These are phyloP conservation scores for Nakataea oryzae DNA, from an alignment of 2,329 filamentous ascomycete species.

Conservation along the genomic window DNA sequence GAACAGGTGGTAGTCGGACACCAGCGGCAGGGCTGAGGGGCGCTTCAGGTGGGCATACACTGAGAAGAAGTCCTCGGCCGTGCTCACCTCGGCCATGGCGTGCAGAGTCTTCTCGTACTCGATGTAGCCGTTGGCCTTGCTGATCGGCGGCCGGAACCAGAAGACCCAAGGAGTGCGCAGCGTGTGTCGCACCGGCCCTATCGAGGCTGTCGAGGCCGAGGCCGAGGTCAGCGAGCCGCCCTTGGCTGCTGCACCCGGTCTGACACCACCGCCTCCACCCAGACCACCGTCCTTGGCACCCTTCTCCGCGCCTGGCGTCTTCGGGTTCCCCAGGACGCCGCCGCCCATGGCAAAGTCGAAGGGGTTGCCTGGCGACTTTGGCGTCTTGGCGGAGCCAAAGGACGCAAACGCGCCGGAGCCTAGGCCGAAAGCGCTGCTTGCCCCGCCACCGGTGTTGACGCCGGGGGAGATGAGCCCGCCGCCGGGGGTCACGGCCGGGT, in stretches of 20 bases:
- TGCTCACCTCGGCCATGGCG: slow-evolving; percentile 69
- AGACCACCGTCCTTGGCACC: slow-evolving; percentile 37
- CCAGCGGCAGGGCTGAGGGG: slow-evolving; percentile 76
- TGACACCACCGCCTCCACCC: slow-evolving; percentile 12
- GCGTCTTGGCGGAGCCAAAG: slow-evolving; percentile 80
- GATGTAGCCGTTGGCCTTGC: slow-evolving; percentile 76
- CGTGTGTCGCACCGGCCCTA: slow-evolving; percentile 32
- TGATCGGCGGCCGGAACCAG: slow-evolving; percentile 94
- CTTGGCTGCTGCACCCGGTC: slow-evolving; percentile 19
- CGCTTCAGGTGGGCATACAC: slow-evolving; percentile 84
- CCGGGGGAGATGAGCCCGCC: slow-evolving; percentile 55
- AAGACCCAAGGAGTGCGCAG: slow-evolving; percentile 89
- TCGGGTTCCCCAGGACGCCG: slow-evolving; percentile 25
- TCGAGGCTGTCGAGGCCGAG: slow-evolving; percentile 20
- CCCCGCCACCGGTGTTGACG: slow-evolving; percentile 49
- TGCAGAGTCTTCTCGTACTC: slow-evolving; percentile 97
- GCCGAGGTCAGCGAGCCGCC: slow-evolving; percentile 12
- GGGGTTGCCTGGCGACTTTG: slow-evolving; percentile 71
- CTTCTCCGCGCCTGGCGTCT: slow-evolving; percentile 53
- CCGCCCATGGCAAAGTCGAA: slow-evolving; percentile 63
- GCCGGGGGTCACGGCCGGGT: slow-evolving; percentile 59
- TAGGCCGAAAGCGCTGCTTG: slow-evolving; percentile 83
- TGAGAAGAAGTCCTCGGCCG: slow-evolving; percentile 83
- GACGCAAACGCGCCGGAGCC: slow-evolving; percentile 94
- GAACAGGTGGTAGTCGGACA: slow-evolving; percentile 97